Percentiles rank a stretch among this genome's conserved stretches.
Conservation (phyloP, 441 rosid species). For the Isatis lusitanica region DNA sequence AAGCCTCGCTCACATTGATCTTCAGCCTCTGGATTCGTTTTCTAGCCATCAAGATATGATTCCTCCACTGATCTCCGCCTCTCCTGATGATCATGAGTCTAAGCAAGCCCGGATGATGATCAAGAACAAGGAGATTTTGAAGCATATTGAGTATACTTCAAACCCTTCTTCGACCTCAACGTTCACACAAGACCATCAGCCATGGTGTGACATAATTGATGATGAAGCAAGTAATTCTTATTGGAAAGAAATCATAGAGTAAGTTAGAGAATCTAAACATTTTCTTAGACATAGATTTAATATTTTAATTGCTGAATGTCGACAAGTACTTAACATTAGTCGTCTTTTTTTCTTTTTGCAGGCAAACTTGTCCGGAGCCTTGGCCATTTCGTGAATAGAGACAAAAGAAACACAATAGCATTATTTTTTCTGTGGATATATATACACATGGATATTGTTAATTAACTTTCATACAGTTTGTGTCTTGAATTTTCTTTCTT, state of each 20-base stretch:
- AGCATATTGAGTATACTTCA: conserved; percentile 31
- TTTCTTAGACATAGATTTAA: background rate
- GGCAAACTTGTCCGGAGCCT: conserved; percentile 37
- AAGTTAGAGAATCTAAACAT: conserved; percentile 23
- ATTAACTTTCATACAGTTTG: conserved; percentile 27
- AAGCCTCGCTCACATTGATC: conserved; percentile 31
- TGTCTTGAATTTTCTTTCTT: background rate
- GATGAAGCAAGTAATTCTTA: conserved; percentile 54
- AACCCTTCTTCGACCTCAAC: conserved; percentile 39
- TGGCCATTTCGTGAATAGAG: conserved; percentile 39
- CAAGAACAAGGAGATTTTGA: conserved; percentile 30
- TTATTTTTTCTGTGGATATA: conserved; percentile 33
- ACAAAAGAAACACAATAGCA: conserved; percentile 2
- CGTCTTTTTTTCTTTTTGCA: conserved; percentile 10
- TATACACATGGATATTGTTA: conserved; percentile 5
- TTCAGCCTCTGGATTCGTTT: conserved; percentile 28
- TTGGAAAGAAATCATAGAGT: conserved; percentile 69
- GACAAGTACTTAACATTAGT: conserved; percentile 5
- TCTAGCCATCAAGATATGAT: conserved; percentile 30
- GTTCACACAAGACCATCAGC: conserved; percentile 47
- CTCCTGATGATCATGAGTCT: conserved; percentile 45
- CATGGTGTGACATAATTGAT: conserved; percentile 44
- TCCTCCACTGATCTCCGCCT: conserved; percentile 45
- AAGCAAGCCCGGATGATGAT: conserved; percentile 17
- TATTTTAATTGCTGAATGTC: background rate